Conservation (phyloP, 2,329 filamentous ascomycete species). For the Penicillium sp. region DNA sequence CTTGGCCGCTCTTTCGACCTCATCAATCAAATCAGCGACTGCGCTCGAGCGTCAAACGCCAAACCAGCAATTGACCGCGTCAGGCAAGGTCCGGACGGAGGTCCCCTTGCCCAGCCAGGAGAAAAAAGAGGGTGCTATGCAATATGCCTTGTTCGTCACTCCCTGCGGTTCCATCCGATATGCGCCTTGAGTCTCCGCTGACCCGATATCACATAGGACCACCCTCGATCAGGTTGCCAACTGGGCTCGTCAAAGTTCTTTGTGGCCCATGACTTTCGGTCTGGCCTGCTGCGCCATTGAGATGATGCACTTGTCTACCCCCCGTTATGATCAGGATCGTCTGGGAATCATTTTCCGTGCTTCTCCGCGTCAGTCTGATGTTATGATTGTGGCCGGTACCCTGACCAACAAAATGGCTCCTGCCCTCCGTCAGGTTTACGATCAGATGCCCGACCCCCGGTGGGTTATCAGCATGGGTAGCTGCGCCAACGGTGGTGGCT, state of each 20-base stretch:
- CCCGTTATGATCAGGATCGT: constrained; percentile 84
- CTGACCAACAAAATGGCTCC: constrained; percentile 94
- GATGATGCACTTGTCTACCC: constrained; percentile 92
- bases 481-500: constrained; percentile 80
- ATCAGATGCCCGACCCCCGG: constrained; percentile 90
- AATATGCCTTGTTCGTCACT: constrained; percentile 48
- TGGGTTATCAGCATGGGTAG: constrained; percentile 87
- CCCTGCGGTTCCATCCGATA: background rate
- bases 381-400: constrained; percentile 88
- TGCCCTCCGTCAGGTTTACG: constrained; percentile 81
- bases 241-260: constrained; percentile 81
- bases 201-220: constrained; percentile 29
- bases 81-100: constrained; percentile 47
- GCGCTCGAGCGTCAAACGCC: constrained; percentile 39
- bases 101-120: constrained; percentile 50
- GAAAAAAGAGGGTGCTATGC: constrained; percentile 50
- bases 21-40: constrained; percentile 43
- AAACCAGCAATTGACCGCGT: constrained; percentile 37
- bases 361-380: constrained; percentile 78
- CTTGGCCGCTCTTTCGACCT: constrained; percentile 42
- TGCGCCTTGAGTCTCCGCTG: constrained; percentile 8
- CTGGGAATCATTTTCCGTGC: constrained; percentile 85
- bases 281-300: constrained; percentile 87
- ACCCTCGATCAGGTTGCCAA: constrained; percentile 70
- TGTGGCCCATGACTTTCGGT: constrained; percentile 91